A percentile compares a stretch with the other conserved stretches of the same genome.
Evolutionary conservation across 139 green algal species (phyloP).

Genomic region (Haematococcus sp.): DNA sequence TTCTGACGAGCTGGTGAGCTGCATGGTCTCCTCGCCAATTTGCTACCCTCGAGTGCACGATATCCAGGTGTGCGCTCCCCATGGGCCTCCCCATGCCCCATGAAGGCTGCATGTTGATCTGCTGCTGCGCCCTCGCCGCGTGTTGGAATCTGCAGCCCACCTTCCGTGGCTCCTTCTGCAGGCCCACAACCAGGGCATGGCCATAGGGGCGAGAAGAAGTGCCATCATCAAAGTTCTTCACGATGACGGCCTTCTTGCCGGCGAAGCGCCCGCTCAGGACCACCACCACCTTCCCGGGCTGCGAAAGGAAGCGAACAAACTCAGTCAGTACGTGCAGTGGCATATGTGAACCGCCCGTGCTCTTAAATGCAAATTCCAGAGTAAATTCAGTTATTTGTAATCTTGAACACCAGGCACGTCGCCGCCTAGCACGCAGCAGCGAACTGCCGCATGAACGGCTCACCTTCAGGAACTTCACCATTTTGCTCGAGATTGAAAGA

Average conservation of each 20-base stretch:
- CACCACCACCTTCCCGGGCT: constrained; percentile 89
- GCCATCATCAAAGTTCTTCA: constrained; percentile 98
- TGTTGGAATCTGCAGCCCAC: constrained; percentile 41
- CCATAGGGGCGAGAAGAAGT: constrained; percentile 82
- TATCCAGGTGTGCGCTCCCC: too few species aligned
- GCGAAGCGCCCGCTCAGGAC: constrained; percentile 81
- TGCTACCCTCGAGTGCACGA: too few species aligned
- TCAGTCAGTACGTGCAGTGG: neutral
- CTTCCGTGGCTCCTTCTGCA: constrained; percentile 96
- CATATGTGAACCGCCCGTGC: too few species aligned
- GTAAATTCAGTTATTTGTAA: too few species aligned
- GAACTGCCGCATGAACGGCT: neutral
- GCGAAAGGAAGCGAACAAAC: neutral
- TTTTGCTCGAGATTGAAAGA: constrained; percentile 26
- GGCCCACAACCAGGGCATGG: constrained; percentile 90
- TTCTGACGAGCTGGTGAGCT: too few species aligned
- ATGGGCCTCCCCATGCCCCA: neutral
- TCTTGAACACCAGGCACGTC: neutral
- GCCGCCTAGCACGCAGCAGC: neutral
- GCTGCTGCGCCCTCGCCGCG: neutral
- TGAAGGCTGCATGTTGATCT: neutral
- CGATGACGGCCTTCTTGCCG: constrained; percentile 96
- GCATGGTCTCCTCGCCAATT: too few species aligned
- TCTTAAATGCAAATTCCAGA: neutral
- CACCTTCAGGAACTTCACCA: constrained; percentile 86